These are phyloP conservation scores for Halteria grandinella DNA, from an alignment of 73 alveolate species.

Conservation along the genomic window DNA sequence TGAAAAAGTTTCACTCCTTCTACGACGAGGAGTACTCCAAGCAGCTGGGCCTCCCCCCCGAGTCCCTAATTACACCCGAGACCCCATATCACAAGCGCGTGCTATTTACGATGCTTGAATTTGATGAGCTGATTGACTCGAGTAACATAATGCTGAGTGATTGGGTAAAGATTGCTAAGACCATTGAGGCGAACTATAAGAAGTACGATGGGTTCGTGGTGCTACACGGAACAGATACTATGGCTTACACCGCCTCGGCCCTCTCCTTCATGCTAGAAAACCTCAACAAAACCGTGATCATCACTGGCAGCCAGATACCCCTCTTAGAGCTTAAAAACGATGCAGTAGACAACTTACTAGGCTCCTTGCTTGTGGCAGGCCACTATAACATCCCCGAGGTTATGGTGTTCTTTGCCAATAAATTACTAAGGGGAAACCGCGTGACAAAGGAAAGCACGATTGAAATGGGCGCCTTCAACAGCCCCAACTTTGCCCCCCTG, in stretches of 20 bases:
- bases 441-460: constrained; percentile 71
- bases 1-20: constrained; percentile 38
- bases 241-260: constrained; percentile 98
- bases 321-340: constrained; percentile 80
- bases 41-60: constrained; percentile 38
- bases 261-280: constrained; percentile 96
- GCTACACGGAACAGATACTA: constrained; percentile 97
- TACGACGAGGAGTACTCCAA: constrained; percentile 53
- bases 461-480: constrained; percentile 73
- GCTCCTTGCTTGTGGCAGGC: constrained; percentile 86
- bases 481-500: constrained; percentile 80
- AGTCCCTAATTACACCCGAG: constrained; percentile 65
- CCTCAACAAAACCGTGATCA: constrained; percentile 82
- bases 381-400: constrained; percentile 89
- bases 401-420: constrained; percentile 69
- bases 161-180: constrained; percentile 87
- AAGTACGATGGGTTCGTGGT: constrained; percentile 92
- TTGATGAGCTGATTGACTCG: constrained; percentile 86
- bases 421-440: constrained; percentile 86
- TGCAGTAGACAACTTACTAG: constrained; percentile 78
- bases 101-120: constrained; percentile 64
- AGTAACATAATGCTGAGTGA: constrained; percentile 79
- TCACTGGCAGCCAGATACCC: constrained; percentile 94
- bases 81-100: constrained; percentile 68
- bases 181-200: constrained; percentile 81